phyloP scores from a whole-genome alignment of 2,329 filamentous ascomycete species.

The Neocatenulostroma microsporum region DNA sequence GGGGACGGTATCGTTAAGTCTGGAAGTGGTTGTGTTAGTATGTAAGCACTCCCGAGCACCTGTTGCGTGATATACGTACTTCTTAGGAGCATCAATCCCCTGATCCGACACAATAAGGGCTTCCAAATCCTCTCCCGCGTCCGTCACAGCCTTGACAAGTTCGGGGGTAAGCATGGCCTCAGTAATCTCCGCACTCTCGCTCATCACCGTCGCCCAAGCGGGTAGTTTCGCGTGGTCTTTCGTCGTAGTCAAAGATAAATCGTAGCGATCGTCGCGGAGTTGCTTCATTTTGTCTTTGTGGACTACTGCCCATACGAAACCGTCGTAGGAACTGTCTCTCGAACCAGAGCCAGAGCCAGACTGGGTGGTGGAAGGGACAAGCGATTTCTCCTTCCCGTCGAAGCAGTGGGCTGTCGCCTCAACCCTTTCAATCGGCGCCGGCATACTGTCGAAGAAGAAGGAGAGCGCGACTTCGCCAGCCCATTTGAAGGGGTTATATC shows the following conservation, averaged over 20 bases:
- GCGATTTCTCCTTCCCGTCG: constrained; percentile 78
- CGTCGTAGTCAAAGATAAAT: constrained; percentile 83
- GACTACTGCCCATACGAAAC: constrained; percentile 90
- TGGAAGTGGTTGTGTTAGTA: constrained; percentile 31
- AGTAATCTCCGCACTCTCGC: constrained; percentile 90
- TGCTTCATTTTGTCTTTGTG: constrained; percentile 92
- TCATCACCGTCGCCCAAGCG: constrained; percentile 88
- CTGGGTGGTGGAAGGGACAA: constrained; percentile 62
- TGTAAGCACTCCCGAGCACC: too few relatives aligned
- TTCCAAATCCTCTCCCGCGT: constrained; percentile 74
- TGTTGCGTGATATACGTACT: constrained; percentile 50
- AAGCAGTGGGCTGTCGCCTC: constrained; percentile 80
- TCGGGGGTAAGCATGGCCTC: constrained; percentile 82
- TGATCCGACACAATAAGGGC: constrained; percentile 87
- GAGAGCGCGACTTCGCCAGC: constrained; percentile 60
- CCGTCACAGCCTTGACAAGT: constrained; percentile 67
- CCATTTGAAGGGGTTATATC: constrained; percentile 70
- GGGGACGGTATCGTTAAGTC: constrained; percentile 72
- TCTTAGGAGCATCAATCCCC: constrained; percentile 75
- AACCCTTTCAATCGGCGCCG: constrained; percentile 60
- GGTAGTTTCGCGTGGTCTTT: constrained; percentile 90
- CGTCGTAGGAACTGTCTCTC: constrained; percentile 62
- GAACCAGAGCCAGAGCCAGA: constrained; percentile 49
- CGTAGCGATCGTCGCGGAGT: constrained; percentile 86
- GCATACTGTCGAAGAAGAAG: constrained; percentile 73